These are phyloP conservation scores for Biscogniauxia marginata DNA, from an alignment of 2,329 filamentous ascomycete genomes.

Conservation along the genomic window DNA sequence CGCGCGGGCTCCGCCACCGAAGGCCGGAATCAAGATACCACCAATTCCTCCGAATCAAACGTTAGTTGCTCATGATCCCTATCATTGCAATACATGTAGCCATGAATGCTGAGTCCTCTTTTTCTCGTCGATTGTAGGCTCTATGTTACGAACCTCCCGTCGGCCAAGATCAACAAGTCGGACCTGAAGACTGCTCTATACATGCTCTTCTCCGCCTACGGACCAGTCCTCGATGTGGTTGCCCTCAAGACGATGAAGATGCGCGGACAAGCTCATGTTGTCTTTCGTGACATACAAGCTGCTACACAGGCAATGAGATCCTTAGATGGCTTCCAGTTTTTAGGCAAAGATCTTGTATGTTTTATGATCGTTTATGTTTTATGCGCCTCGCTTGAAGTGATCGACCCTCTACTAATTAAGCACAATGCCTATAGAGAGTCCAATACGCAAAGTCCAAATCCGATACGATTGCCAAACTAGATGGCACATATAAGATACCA, in stretches of 20 bases:
- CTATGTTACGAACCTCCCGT: constrained; percentile 82
- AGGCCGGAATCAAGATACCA: constrained; percentile 46
- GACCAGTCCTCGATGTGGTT: constrained; percentile 87
- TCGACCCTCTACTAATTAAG: constrained; percentile 8
- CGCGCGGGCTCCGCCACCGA: constrained; percentile 27
- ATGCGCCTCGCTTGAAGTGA: background rate
- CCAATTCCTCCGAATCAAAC: constrained; percentile 71
- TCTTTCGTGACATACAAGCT: constrained; percentile 86
- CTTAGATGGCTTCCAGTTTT: constrained; percentile 80
- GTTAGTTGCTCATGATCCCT: constrained; percentile 45
- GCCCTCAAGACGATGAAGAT: constrained; percentile 87
- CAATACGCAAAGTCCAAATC: constrained; percentile 89
- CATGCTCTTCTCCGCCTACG: constrained; percentile 91
- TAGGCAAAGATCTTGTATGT: constrained; percentile 80
- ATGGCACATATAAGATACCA: constrained; percentile 81
- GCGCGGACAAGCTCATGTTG: constrained; percentile 92
- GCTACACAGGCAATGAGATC: constrained; percentile 91
- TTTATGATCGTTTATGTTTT: background rate
- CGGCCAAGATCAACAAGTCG: constrained; percentile 84
- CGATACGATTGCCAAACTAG: constrained; percentile 83
- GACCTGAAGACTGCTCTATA: constrained; percentile 87
- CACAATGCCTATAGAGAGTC: constrained; percentile 65
- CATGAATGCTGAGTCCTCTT: constrained; percentile 3
- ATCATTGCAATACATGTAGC: constrained; percentile 8
- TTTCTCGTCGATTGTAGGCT: constrained; percentile 53